phyloP scores from a whole-genome alignment of 768 basidiomycete species.

The Tylopilus balloui region DNA sequence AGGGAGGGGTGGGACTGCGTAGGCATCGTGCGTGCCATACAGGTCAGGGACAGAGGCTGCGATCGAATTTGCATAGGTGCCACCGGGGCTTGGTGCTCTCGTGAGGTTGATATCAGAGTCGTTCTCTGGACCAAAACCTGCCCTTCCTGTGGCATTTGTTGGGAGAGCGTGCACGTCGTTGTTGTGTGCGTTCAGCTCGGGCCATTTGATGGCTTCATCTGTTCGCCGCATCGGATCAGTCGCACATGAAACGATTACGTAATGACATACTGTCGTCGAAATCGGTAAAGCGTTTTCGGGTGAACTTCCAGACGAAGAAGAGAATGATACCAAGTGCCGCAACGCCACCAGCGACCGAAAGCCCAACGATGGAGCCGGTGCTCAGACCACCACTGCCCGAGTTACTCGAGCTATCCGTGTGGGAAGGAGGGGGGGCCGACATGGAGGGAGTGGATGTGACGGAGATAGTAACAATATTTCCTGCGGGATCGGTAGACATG shows the following conservation, averaged over 20 bases:
- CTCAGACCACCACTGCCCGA: conserved; percentile 39
- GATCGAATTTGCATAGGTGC: conserved; percentile 45
- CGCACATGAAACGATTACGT: conserved; percentile 8
- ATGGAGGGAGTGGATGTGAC: conserved; percentile 11
- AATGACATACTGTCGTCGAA: conserved; percentile 72
- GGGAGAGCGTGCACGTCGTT: conserved; percentile 60
- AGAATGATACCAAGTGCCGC: conserved; percentile 64
- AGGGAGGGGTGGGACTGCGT: conserved; percentile 78
- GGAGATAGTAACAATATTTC: conserved; percentile 27
- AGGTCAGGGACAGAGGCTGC: conserved; percentile 41
- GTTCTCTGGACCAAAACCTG: conserved; percentile 61
- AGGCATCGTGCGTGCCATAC: conserved; percentile 52
- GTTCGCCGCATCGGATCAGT: conserved; percentile 4
- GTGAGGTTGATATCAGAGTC: conserved; percentile 55
- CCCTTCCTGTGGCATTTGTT: conserved; percentile 61
- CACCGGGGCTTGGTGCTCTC: conserved; percentile 43
- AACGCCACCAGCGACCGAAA: conserved; percentile 78
- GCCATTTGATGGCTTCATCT: conserved; percentile 91
- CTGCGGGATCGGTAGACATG: conserved; percentile 29
- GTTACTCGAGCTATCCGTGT: conserved; percentile 15
- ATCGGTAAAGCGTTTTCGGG: conserved; percentile 67
- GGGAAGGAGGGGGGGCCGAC: conserved; percentile 28
- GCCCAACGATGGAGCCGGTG: conserved; percentile 71
- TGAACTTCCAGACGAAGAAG: conserved; percentile 86
- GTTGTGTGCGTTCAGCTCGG: conserved; percentile 71